Evolutionary conservation across 2,329 filamentous ascomycete species (phyloP), one percentile per base, ranked within the genome.

Genomic region (Albifimbria verrucaria): DNA sequence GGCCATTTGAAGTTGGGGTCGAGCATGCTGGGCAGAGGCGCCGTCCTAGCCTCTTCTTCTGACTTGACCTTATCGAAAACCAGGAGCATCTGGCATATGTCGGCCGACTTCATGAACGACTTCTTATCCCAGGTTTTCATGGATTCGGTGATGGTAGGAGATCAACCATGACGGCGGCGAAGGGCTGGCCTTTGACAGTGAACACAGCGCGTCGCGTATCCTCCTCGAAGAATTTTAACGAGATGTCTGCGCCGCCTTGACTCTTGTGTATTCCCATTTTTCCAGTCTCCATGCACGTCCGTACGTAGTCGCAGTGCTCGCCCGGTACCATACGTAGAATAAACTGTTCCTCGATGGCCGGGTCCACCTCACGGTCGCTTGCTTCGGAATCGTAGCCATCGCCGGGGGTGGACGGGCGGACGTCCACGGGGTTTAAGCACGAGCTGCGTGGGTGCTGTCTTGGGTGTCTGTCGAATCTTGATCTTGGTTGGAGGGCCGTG

Each of bases 311-410:
- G 66, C 89, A 90, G 70, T 97, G 89, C 25, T 89, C 84, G 0
- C 92, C 92, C 0, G 92, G 90, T 51, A 86, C 70, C 89, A 97
- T 96, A 55, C 94, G 89, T 56, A 99, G 71, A 9, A 99, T 80
- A 59, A 97, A 90, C 58, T 95, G 88, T 64, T 93, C 89, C 70
- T 97, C 93, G 55, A 96, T 90, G 1, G 88, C 81, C 1, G 94
- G 94, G 64, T 99, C 94, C 10, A 77, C 72, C 69, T 99, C 94
- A 15, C 87, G 85, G 65, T 97, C 94, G 52, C 92, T 94, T 12
- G 92, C 91, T 70, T 97, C 94, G 3, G 92, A 97, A 68, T 99
- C 94, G 71, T 97, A 99, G 7, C 93, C 94, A 52, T 96, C 91
- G 49, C 94, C 94, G 82, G 5, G 86, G 85, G 57, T 90, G 82